Percentiles rank a stretch among this genome's conserved stretches.
These are phyloP conservation scores for Emergomyces africanus DNA, from an alignment of 2,329 filamentous ascomycete species.

Conservation along the genomic window DNA sequence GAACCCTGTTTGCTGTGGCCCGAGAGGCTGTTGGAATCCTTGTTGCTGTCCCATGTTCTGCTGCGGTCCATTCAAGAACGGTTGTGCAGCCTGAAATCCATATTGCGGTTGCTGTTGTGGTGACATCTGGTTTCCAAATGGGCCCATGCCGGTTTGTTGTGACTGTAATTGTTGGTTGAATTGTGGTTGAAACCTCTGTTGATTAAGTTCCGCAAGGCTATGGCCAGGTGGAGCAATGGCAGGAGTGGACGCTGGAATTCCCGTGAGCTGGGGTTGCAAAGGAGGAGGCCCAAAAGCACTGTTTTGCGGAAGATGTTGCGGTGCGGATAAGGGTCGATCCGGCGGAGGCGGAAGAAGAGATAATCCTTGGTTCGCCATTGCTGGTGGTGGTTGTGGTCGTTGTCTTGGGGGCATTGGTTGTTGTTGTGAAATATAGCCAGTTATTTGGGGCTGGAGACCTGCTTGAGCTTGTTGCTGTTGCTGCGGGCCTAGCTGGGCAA, in stretches of 20 bases:
- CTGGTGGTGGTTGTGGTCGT: conserved; percentile 60
- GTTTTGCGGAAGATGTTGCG: conserved; percentile 60
- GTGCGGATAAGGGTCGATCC: conserved; percentile 71
- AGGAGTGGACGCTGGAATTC: conserved; percentile 42
- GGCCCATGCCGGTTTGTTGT: conserved; percentile 47
- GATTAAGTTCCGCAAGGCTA: conserved; percentile 59
- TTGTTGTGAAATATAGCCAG: conserved; percentile 24
- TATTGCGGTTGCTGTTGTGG: conserved; percentile 36
- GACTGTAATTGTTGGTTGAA: conserved; percentile 38
- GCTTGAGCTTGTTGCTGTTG: conserved; percentile 5
- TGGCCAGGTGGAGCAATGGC: conserved; percentile 62
- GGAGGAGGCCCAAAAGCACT: conserved; percentile 62
- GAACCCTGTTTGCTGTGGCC: conserved; percentile 29
- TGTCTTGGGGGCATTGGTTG: conserved; percentile 42
- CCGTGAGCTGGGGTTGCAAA: conserved; percentile 75
- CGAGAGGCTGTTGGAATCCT: conserved; percentile 44
- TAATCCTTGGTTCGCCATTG: conserved; percentile 45
- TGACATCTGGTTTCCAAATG: conserved; percentile 21
- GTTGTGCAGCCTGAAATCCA: conserved; percentile 24
- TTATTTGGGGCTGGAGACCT: conserved; percentile 24
- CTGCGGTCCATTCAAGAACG: conserved; percentile 31
- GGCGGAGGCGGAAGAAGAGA: conserved; percentile 67
- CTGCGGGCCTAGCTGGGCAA: conserved; percentile 32
- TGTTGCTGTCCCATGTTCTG: conserved; percentile 31
- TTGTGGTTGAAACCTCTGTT: conserved; percentile 52